Percentiles rank a stretch among this genome's conserved stretches.
These are phyloP conservation scores for Hymenoscyphus occultus DNA, from an alignment of 2,329 filamentous ascomycete species.

Conservation along the genomic window DNA sequence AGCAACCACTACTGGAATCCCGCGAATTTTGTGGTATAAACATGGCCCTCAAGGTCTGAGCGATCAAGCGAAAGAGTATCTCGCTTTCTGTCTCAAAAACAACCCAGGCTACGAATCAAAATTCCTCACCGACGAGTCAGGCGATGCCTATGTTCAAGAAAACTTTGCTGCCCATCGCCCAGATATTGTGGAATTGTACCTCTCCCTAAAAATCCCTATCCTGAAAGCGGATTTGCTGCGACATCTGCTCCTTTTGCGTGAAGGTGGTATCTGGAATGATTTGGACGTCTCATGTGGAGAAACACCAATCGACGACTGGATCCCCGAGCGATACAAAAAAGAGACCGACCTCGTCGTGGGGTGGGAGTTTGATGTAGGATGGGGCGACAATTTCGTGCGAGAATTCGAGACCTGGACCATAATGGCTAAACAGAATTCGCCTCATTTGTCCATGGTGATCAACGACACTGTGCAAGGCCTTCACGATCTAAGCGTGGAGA, in stretches of 20 bases:
- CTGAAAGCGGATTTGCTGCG: constrained; percentile 42
- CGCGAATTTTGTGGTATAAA: constrained; percentile 42
- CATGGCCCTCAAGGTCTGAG: constrained; percentile 38
- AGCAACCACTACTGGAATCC: constrained; percentile 23
- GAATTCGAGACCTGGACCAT: constrained; percentile 36
- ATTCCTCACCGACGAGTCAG: constrained; percentile 32
- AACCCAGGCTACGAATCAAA: constrained; percentile 32
- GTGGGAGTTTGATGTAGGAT: constrained; percentile 38
- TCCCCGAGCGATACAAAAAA: constrained; percentile 35
- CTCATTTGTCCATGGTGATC: constrained; percentile 31
- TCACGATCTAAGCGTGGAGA: constrained; percentile 13
- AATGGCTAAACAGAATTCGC: constrained; percentile 27
- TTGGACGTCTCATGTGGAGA: constrained; percentile 39
- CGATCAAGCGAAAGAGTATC: constrained; percentile 34
- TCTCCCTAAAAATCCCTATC: constrained; percentile 37
- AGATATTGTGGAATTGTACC: constrained; percentile 39
- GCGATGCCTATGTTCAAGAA: constrained; percentile 32
- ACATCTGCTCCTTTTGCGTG: constrained; percentile 39
- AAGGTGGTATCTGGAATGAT: constrained; percentile 42
- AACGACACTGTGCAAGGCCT: constrained; percentile 30
- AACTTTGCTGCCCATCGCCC: constrained; percentile 36
- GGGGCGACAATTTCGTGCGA: constrained; percentile 12
- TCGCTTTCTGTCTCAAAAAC: constrained; percentile 33
- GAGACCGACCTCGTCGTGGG: constrained; percentile 38
- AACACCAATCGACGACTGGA: constrained; percentile 36